Conservation (phyloP, 1,284 basidiomycete genomes). For the Leucoagaricus sp. region DNA sequence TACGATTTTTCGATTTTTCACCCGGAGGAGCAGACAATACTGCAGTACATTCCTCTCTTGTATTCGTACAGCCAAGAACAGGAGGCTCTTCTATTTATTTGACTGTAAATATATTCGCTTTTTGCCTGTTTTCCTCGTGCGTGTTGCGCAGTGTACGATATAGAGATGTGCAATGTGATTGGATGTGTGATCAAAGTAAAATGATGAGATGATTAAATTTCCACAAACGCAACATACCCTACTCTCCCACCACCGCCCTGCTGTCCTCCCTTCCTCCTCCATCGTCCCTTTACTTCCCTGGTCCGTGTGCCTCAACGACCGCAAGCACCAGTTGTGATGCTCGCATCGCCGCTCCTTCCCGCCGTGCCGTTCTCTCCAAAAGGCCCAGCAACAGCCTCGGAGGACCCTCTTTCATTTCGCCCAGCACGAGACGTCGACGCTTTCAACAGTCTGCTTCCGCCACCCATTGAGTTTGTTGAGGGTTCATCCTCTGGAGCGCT, state of each 20-base stretch:
- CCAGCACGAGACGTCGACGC: conserved; percentile 70
- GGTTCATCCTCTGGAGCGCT: conserved; percentile 75
- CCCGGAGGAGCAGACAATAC: conserved; percentile 1
- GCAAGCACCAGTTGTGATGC: conserved; percentile 26
- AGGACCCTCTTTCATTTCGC: conserved; percentile 55
- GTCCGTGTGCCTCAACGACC: conserved; percentile 1
- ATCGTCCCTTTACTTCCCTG: not conserved
- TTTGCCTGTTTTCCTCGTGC: not conserved
- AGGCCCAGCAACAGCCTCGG: conserved; percentile 27
- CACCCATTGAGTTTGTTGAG: conserved; percentile 77
- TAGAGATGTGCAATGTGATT: conserved; percentile 5
- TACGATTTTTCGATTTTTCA: conserved; percentile 8
- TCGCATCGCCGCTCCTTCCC: conserved; percentile 61
- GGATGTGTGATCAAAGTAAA: conserved; percentile 2
- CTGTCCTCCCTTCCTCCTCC: conserved; percentile 2
- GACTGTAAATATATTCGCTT: not conserved
- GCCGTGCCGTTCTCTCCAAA: conserved; percentile 40
- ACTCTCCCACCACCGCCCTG: conserved; percentile 2
- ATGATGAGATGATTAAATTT: conserved; percentile 10
- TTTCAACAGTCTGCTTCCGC: conserved; percentile 73
- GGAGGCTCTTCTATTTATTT: conserved; percentile 1
- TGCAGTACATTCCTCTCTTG: conserved; percentile 2
- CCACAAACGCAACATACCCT: conserved; percentile 5
- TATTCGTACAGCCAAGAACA: conserved; percentile 9
- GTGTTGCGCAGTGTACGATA: not conserved